Evolutionary conservation across 225 moss, liverwort and hornwort species (phyloP).

Genomic region (Pseudoscleropodium purum): DNA sequence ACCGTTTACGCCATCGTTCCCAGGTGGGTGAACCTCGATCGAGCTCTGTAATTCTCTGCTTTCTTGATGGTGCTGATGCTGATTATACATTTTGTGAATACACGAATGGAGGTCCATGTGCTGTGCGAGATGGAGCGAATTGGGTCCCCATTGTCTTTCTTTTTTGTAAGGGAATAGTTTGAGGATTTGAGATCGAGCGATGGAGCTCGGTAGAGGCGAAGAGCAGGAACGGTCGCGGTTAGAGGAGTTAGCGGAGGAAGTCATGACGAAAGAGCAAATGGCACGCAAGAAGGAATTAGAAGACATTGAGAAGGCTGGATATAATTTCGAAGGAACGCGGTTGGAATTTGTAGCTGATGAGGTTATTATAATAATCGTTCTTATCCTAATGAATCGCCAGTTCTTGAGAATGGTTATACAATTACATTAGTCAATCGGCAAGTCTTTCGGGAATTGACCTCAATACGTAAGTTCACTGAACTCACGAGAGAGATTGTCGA

Average conservation of each 20-base stretch:
- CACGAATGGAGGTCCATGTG: background rate
- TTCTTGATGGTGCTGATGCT: background rate
- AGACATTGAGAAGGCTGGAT: constrained; percentile 2
- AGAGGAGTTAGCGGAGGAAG: constrained; percentile 28
- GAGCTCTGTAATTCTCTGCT: background rate
- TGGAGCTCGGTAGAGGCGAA: constrained; percentile 1
- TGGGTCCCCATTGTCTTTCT: background rate
- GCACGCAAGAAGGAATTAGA: constrained; percentile 21
- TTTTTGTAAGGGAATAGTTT: background rate
- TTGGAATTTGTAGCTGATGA: constrained; percentile 37
- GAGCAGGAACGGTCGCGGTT: constrained; percentile 21
- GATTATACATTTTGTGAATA: background rate
- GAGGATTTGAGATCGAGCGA: background rate
- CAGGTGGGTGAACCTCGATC: background rate
- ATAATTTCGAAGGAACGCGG: constrained; percentile 21
- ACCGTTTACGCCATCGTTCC: background rate
- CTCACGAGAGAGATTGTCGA: background rate
- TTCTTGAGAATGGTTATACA: background rate
- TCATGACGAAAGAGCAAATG: constrained; percentile 13
- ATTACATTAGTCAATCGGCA: background rate
- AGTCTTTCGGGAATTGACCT: background rate
- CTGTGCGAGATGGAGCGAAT: background rate
- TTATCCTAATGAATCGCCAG: background rate
- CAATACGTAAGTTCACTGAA: background rate
- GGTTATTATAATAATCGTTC: background rate